phyloP scores from a whole-genome alignment of 2,329 filamentous ascomycete species.

The Xylariaceae sp. region DNA sequence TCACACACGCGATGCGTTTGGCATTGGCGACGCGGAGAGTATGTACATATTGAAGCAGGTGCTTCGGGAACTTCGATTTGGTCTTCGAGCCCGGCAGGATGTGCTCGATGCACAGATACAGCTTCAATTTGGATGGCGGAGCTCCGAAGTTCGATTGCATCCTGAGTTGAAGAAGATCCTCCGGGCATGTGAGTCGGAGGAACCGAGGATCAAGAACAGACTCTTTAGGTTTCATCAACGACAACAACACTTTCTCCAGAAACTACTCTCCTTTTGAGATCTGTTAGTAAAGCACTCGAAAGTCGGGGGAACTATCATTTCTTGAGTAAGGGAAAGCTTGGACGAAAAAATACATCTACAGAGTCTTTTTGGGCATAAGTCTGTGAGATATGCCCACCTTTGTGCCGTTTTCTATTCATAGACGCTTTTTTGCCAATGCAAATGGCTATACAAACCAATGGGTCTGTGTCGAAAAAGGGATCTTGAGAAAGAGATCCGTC shows the following conservation, averaged over 20 bases:
- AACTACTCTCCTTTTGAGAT: too few relatives aligned
- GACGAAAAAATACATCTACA: too few relatives aligned
- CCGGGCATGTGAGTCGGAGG: not conserved
- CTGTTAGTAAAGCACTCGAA: too few relatives aligned
- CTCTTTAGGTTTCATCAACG: not conserved
- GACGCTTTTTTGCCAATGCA: too few relatives aligned
- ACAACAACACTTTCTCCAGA: too few relatives aligned
- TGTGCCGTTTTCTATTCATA: too few relatives aligned
- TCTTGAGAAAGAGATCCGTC: too few relatives aligned
- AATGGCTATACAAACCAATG: too few relatives aligned
- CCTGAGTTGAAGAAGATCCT: not conserved
- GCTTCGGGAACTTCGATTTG: not conserved
- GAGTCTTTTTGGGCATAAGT: too few relatives aligned
- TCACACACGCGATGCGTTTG: slow-evolving; percentile 13
- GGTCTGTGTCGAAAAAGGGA: slow-evolving; percentile 34
- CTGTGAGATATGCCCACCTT: too few relatives aligned
- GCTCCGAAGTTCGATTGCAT: not conserved
- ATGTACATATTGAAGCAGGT: slow-evolving; percentile 2
- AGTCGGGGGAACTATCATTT: not conserved
- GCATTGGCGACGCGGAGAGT: slow-evolving; percentile 7
- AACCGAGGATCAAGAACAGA: not conserved
- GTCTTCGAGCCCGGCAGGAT: not conserved
- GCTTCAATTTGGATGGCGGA: not conserved
- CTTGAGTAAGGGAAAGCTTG: too few relatives aligned
- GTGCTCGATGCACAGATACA: not conserved